Conservation (phyloP, 129 eudicot genomes). For the Oenanthe sinensis region DNA sequence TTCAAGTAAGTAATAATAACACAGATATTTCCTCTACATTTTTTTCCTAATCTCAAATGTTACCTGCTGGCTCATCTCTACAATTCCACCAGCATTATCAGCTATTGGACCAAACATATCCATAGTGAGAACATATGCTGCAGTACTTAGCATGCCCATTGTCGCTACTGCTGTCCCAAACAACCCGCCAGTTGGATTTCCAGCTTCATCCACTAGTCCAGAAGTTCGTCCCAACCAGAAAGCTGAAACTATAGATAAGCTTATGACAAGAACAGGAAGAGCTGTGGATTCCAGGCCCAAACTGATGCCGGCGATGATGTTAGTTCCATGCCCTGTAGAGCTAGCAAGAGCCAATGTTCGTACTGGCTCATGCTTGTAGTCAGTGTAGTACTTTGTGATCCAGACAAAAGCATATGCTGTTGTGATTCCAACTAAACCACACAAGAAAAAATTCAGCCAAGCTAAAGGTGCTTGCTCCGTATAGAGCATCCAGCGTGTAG, state of each 20-base stretch:
- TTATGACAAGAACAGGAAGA: slow-evolving; percentile 90
- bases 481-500: slow-evolving; percentile 93
- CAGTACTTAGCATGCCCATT: slow-evolving; percentile 99
- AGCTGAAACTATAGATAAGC: slow-evolving; percentile 62
- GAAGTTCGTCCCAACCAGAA: slow-evolving; percentile 96
- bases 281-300: slow-evolving; percentile 95
- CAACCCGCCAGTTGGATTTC: slow-evolving; percentile 90
- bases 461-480: slow-evolving; percentile 98
- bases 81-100: slow-evolving; percentile 99
- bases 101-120: slow-evolving; percentile 99
- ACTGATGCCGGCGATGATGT: slow-evolving; percentile 91
- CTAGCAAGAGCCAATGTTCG: slow-evolving; percentile 82
- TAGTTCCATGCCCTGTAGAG: slow-evolving; percentile 96
- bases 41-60: not conserved
- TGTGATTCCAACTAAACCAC: slow-evolving; percentile 91
- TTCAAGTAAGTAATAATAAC: slow-evolving; percentile 11
- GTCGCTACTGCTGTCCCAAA: slow-evolving; percentile 99
- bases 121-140: slow-evolving; percentile 95
- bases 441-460: slow-evolving; percentile 83
- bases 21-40: not conserved
- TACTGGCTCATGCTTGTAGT: slow-evolving; percentile 93
- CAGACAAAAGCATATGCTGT: slow-evolving; percentile 83
- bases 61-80: slow-evolving; percentile 99
- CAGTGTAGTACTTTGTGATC: slow-evolving; percentile 94
- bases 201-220: slow-evolving; percentile 83